phyloP scores from a whole-genome alignment of 192 early-diverging fungal genomes.

The Rhizophlyctis rosea region DNA sequence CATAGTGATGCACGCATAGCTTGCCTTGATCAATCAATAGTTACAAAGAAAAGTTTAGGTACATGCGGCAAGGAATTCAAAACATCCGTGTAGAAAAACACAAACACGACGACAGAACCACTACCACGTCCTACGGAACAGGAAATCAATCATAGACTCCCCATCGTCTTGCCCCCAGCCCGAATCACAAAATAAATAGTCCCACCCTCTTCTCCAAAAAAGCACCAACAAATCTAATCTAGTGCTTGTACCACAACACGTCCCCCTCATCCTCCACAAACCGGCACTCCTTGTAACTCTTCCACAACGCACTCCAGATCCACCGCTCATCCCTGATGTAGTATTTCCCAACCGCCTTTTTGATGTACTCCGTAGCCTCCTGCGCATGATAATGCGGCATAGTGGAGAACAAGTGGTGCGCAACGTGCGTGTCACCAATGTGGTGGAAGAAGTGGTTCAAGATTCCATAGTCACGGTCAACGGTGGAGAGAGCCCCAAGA shows the following conservation, averaged over 20 bases:
- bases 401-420: conserved; percentile 93
- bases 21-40: too few species aligned
- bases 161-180: too few species aligned
- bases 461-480: conserved; percentile 89
- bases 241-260: conserved; percentile 33
- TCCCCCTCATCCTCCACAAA: conserved; percentile 94
- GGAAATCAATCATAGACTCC: too few species aligned
- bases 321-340: conserved; percentile 76
- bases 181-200: too few species aligned
- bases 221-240: too few species aligned
- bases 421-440: conserved; percentile 82
- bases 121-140: too few species aligned
- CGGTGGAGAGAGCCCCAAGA: conserved; percentile 83
- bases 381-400: conserved; percentile 95
- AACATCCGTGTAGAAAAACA: too few species aligned
- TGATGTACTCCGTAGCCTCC: conserved; percentile 80
- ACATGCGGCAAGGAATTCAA: too few species aligned
- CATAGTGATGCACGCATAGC: too few species aligned
- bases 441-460: conserved; percentile 74
- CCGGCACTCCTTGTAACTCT: conserved; percentile 65
- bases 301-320: conserved; percentile 65
- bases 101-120: too few species aligned
- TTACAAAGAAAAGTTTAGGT: too few species aligned
- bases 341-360: conserved; percentile 76
- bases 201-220: too few species aligned